Conservation (phyloP, 495 filamentous ascomycete genomes). For the Beverwykella pulmonaria region DNA sequence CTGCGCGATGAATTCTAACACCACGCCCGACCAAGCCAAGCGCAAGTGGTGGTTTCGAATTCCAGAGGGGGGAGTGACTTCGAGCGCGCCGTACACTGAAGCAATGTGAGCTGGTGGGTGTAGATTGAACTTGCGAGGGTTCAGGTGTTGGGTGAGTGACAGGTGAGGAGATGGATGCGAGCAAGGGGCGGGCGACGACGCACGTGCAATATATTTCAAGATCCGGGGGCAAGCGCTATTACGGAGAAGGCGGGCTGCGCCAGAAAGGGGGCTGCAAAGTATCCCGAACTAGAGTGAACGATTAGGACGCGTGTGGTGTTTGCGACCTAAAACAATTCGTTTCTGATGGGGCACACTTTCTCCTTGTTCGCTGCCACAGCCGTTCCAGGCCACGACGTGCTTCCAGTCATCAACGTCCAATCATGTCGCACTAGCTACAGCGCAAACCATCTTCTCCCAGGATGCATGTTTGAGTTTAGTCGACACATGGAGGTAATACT, state of each 20-base stretch:
- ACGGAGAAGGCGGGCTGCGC: neutral
- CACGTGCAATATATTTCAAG: conserved; percentile 2
- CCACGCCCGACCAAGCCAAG: neutral
- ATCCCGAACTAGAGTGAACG: neutral
- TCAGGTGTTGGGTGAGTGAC: conserved; percentile 12
- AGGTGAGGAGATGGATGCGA: conserved; percentile 12
- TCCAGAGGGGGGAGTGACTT: neutral
- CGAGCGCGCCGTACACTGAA: neutral
- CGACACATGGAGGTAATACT: no score
- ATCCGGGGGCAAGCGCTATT: neutral
- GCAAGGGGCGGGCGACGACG: conserved; percentile 13
- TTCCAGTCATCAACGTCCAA: no score
- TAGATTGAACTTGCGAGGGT: neutral
- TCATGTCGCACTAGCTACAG: no score
- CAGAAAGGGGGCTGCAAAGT: neutral
- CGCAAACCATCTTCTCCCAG: no score
- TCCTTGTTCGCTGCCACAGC: neutral
- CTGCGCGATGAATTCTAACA: neutral
- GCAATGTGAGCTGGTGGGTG: neutral
- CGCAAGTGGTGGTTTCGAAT: neutral
- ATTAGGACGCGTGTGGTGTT: neutral
- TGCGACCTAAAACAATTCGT: neutral
- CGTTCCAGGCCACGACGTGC: neutral
- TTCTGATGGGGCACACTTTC: no score
- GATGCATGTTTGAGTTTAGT: no score